A percentile compares a stretch with the other conserved stretches of the same genome.
These are phyloP conservation scores for Fraxinus greggii DNA, from an alignment of 305 asterid species.

Conservation along the genomic window DNA sequence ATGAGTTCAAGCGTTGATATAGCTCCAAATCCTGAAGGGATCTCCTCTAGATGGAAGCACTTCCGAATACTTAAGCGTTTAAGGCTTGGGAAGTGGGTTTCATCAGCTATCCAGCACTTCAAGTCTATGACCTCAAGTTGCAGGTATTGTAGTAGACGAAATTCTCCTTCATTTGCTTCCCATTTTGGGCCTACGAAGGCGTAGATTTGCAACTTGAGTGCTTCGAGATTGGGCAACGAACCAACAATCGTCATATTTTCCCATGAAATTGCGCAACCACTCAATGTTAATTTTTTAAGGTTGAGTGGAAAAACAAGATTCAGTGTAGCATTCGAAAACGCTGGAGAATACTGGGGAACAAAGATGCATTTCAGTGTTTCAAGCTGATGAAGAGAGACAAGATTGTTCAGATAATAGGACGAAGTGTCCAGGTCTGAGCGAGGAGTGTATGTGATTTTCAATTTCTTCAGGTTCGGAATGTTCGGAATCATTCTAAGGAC, in stretches of 20 bases:
- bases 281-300: neutral
- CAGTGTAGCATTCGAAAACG: neutral
- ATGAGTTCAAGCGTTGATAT: neutral
- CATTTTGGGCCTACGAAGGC: neutral
- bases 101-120: neutral
- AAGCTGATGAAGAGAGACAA: neutral
- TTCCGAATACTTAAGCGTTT: neutral
- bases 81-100: conserved; percentile 2
- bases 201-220: neutral
- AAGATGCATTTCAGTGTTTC: neutral
- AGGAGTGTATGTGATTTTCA: neutral
- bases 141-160: neutral
- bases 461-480: neutral
- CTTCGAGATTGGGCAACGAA: neutral
- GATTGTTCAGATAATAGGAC: neutral
- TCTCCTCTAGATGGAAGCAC: neutral
- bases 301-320: neutral
- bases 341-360: neutral
- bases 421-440: neutral
- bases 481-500: neutral
- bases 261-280: neutral
- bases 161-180: neutral
- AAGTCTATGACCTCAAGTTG: neutral
- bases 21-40: neutral
- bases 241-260: neutral